Percentiles rank a stretch among this genome's conserved stretches.
These are phyloP conservation scores for Clitopilus passeckerianus DNA, from an alignment of 768 basidiomycete genomes.

Conservation along the genomic window DNA sequence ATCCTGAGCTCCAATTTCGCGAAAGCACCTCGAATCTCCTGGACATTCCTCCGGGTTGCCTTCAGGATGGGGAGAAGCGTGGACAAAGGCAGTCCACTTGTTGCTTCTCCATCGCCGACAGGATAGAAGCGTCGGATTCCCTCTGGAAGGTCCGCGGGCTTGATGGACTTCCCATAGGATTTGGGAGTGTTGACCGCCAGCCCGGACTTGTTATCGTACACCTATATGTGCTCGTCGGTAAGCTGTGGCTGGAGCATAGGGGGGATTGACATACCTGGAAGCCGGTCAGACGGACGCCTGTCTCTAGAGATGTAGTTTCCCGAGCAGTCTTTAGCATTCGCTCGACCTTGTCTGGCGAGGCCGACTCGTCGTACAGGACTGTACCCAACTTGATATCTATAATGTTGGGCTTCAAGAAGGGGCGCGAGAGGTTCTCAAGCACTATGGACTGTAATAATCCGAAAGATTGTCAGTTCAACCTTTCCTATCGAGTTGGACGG, in stretches of 20 bases:
- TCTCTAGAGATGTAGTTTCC: slow-evolving; percentile 66
- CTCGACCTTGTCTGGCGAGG: slow-evolving; percentile 66
- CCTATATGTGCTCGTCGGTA: slow-evolving; percentile 34
- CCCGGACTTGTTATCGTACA: slow-evolving; percentile 58
- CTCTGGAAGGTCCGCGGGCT: slow-evolving; percentile 60
- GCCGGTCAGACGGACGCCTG: slow-evolving; percentile 81
- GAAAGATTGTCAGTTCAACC: background rate
- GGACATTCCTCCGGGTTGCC: slow-evolving; percentile 46
- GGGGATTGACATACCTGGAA: slow-evolving; percentile 63
- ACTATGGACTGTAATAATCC: slow-evolving; percentile 61
- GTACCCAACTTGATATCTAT: slow-evolving; percentile 94
- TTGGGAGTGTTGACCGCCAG: slow-evolving; percentile 64
- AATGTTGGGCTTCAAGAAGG: slow-evolving; percentile 78
- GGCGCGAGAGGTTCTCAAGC: slow-evolving; percentile 74
- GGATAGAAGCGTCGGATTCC: slow-evolving; percentile 83
- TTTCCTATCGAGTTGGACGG: background rate
- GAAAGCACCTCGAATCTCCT: slow-evolving; percentile 46
- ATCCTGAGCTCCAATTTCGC: slow-evolving; percentile 65
- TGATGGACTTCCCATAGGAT: slow-evolving; percentile 74
- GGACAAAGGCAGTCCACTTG: slow-evolving; percentile 50
- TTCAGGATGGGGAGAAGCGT: slow-evolving; percentile 55
- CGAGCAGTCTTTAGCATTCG: slow-evolving; percentile 73
- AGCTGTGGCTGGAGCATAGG: background rate
- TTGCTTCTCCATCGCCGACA: slow-evolving; percentile 19
- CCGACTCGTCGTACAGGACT: slow-evolving; percentile 68